Conservation (phyloP, 352 stramenopile genomes). For the Pythium pectinolyticum region DNA sequence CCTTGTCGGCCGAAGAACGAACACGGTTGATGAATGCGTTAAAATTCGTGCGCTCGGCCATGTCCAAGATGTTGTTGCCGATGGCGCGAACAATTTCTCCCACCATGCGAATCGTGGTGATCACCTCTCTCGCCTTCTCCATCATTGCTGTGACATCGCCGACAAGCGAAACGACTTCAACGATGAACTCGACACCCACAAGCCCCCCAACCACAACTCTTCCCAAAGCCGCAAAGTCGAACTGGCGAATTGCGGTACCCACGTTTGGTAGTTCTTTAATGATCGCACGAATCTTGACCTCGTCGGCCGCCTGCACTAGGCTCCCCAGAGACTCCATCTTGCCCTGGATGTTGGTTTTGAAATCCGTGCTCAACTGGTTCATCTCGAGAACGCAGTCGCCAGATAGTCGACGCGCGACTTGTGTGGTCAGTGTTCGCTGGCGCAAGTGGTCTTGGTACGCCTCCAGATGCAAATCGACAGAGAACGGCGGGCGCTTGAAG, state of each 20-base stretch:
- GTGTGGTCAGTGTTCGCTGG: neutral
- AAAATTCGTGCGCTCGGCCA: neutral
- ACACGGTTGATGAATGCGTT: constrained; percentile 9
- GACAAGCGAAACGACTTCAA: neutral
- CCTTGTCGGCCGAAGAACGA: neutral
- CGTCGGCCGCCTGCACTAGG: too few relatives aligned
- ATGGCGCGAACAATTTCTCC: neutral
- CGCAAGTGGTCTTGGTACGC: neutral
- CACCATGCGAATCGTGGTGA: neutral
- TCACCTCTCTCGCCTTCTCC: neutral
- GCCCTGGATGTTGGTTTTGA: too few relatives aligned
- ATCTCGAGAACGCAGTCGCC: neutral
- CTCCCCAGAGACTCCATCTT: too few relatives aligned
- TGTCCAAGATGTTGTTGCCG: constrained; percentile 9
- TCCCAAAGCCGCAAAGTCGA: constrained; percentile 6
- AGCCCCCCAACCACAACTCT: neutral
- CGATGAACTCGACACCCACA: neutral
- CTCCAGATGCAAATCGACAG: neutral
- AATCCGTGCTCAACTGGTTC: neutral
- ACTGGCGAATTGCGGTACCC: neutral
- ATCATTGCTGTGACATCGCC: neutral
- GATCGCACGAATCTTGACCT: neutral
- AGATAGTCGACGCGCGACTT: neutral
- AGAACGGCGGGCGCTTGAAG: constrained; percentile 9
- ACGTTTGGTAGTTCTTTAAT: neutral